Evolutionary conservation across 345 rosid species (phyloP), one percentile per base, ranked within the genome.

Genomic region (Reutealis trisperma): DNA sequence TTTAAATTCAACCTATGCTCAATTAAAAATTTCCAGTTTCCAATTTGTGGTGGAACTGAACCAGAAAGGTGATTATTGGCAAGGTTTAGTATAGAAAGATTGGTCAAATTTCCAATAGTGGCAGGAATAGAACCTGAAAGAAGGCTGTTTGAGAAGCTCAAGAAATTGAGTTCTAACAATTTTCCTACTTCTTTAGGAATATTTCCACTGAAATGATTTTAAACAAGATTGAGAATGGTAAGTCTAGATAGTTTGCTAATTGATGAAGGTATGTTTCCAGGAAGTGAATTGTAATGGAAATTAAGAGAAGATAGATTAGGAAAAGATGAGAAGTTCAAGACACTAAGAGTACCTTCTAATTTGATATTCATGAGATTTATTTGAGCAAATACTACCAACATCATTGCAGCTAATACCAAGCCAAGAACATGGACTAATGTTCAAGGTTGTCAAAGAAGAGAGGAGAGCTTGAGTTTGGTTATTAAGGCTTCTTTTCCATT

Each of bases 51-150:
- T 0, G 87, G 85, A 51, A 87, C 79, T 7, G 78, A 21, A 24
- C 89, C 84, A 5, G 80, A 63, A 7, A 86, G 73, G 0, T 72
- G 77, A 77, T 86, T 86, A 5, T 49, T 21, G 66, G 58, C 76
- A 1, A 83, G 75, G 32, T 16, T 16, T 1, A 82, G 71, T 0
- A 19, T 3, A 3, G 44, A 49, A 2, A 80, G 75, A 18, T 45
- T 77, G 67, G 34, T 63, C 54, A 84, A 49, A 60, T 83, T 78
- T 9, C 79, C 79, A 37, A 83, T 19, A 61, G 72, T 42, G 12
- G 74, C 24, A 37, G 89, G 85, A 58, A 87, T 74, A 1, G 71
- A 19, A 3, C 85, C 88, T 9, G 21, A 51, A n/a, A 87, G 78
- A 7, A 18, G 8, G 72, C 81, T 87, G 27, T 71, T 52, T 0